Base-by-base conservation (phyloP, 352 stramenopile species). In the Phytophthora cryptogea region DNA sequence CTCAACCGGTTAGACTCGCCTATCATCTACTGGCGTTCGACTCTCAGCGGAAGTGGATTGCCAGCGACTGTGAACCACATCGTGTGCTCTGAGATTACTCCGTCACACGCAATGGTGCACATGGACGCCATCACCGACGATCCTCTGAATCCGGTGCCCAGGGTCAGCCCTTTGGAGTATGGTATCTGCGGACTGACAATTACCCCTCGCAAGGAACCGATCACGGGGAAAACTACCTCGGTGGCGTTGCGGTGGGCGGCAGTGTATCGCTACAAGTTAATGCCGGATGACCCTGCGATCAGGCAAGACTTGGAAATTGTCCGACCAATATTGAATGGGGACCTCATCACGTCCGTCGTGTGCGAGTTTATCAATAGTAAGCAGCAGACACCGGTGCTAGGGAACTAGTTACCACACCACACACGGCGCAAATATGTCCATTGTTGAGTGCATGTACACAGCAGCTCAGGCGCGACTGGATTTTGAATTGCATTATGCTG, bases 61-160 rank as follows among this genome's bases (percentile, higher is more conserved):
- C 13, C 31, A 23, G 35, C 63, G 11, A 68, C 58, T 5, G 50
- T 64, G 16, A 76, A 76, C 59, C 61, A 68, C 33, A 50, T 70
- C 13, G 32, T 66, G 11, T 69, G 64, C 37, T 61, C 59, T 0
- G 48, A 65, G 6, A 35, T 77, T 7, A 61, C 54, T 0, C 32
- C 62, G 17, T 44, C 33, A 0, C 46, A 63, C 17, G 65, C 59
- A 3, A 59, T 77, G 30, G 56, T 77, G 11, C 56, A 73, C 42
- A 61, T 74, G 5, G 68, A 77, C 16, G 65, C 50, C 8, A 39
- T 74, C 11, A 58, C 32, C 2, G 44, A 68, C 17, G 63, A 66
- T 41, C 55, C 42, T 13, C 35, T 57, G 44, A 20, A 66, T 42
- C 63, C 63, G 3, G 31, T 53, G 3, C 23, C 26, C 9, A 26